Conservation (phyloP, 1,139 yeast genomes). For the Trichomonascaceae sp. region DNA sequence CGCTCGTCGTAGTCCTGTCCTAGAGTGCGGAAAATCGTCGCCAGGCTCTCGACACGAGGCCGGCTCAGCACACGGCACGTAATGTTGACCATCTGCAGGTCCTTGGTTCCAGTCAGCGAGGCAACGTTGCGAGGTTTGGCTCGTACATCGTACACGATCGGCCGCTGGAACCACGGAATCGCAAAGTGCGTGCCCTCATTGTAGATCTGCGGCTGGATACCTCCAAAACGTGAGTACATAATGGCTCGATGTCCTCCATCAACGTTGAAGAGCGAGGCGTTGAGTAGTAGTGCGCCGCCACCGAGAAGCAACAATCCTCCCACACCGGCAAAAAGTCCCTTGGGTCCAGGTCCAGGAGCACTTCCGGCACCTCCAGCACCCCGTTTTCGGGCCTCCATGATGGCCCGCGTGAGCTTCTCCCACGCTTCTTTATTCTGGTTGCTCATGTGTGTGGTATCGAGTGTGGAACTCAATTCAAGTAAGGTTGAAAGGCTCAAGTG, state of each 20-base stretch:
- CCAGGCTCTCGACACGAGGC: constrained; percentile 70
- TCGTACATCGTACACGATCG: constrained; percentile 84
- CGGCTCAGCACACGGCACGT: constrained; percentile 93
- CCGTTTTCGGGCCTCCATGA: constrained; percentile 46
- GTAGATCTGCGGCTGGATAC: constrained; percentile 75
- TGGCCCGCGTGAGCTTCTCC: constrained; percentile 53
- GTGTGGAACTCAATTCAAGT: no score
- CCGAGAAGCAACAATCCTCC: constrained; percentile 69
- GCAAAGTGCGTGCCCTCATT: constrained; percentile 93
- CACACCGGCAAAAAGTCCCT: constrained; percentile 42
- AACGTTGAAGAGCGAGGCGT: constrained; percentile 78
- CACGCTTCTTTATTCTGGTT: constrained; percentile 27
- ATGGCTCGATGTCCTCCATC: constrained; percentile 99
- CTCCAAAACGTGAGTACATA: constrained; percentile 75
- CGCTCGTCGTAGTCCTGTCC: constrained; percentile 94
- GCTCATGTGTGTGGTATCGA: no score
- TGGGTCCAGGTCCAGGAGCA: constrained; percentile 33
- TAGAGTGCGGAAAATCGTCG: constrained; percentile 76
- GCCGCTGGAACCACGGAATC: constrained; percentile 91
- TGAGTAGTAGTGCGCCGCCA: constrained; percentile 53
- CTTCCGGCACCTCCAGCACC: constrained; percentile 23
- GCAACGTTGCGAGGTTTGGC: constrained; percentile 97
- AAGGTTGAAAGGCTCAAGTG: no score
- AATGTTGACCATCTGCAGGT: constrained; percentile 96
- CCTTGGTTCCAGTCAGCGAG: constrained; percentile 96